Evolutionary conservation across 192 early-diverging fungal genomes (phyloP).

Genomic region (Rhizophagus prolifer): DNA sequence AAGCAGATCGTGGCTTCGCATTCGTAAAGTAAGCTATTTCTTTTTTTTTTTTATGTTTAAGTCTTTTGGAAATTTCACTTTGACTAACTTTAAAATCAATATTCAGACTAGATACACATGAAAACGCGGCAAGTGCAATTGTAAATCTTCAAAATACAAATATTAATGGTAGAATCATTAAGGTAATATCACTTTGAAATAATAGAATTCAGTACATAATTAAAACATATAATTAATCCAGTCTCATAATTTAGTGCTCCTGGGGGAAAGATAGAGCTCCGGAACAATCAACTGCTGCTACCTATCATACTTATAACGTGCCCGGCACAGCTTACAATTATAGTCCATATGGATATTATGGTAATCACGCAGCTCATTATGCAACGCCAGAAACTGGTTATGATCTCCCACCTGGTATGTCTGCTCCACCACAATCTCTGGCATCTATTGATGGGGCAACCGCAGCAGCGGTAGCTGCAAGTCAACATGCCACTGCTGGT

Average conservation of each 20-base stretch:
- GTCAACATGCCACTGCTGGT: constrained; percentile 7
- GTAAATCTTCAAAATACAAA: constrained; percentile 70
- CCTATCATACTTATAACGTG: constrained; percentile 14
- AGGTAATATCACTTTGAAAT: constrained; percentile 44
- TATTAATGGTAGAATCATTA: constrained; percentile 74
- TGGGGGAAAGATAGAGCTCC: constrained; percentile 85
- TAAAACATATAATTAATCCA: background rate
- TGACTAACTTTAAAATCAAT: background rate
- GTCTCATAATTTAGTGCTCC: constrained; percentile 54
- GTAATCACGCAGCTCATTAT: constrained; percentile 20
- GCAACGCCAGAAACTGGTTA: constrained; percentile 28
- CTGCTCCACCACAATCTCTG: constrained; percentile 26
- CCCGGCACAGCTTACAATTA: constrained; percentile 18
- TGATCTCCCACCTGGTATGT: constrained; percentile 32
- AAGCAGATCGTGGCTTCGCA: constrained; percentile 88
- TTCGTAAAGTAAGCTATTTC: constrained; percentile 73
- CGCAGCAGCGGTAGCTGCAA: constrained; percentile 23
- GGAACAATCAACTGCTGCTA: constrained; percentile 35
- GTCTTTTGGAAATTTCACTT: background rate
- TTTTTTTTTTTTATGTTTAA: background rate
- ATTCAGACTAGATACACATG: constrained; percentile 77
- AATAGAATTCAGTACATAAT: background rate
- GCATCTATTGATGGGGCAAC: constrained; percentile 23
- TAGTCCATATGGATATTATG: constrained; percentile 26
- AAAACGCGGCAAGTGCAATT: constrained; percentile 88